Conservation (phyloP, 1,284 basidiomycete genomes). For the Melampsora larici-populina region DNA sequence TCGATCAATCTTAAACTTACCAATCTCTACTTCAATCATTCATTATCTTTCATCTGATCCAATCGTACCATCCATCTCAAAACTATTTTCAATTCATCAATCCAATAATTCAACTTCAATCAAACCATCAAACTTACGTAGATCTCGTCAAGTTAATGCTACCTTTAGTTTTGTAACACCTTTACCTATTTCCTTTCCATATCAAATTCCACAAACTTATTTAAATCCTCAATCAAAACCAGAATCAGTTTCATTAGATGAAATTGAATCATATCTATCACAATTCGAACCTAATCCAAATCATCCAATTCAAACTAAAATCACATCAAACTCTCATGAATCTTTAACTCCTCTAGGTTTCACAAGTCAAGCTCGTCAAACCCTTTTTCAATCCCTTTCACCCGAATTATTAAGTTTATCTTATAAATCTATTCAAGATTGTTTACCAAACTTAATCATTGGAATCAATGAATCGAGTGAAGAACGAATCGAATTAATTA, state of each 20-base stretch:
- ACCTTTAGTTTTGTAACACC: neutral
- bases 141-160: neutral
- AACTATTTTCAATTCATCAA: neutral
- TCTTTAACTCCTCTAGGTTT: neutral
- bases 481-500: slow-evolving; percentile 64
- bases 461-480: slow-evolving; percentile 56
- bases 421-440: slow-evolving; percentile 66
- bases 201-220: neutral
- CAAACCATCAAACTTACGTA: neutral
- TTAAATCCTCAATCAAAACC: no score
- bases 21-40: neutral
- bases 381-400: neutral
- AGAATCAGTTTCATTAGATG: neutral
- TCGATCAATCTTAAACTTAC: no score
- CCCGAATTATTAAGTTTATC: slow-evolving; percentile 63
- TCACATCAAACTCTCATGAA: neutral
- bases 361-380: neutral
- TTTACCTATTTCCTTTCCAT: neutral
- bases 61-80: neutral
- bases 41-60: slow-evolving; percentile 2
- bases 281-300: neutral
- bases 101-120: neutral
- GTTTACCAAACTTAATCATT: slow-evolving; percentile 78
- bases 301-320: neutral
- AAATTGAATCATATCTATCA: neutral